Base-by-base conservation (phyloP, 352 stramenopile species). In the Phytophthora constricta region DNA sequence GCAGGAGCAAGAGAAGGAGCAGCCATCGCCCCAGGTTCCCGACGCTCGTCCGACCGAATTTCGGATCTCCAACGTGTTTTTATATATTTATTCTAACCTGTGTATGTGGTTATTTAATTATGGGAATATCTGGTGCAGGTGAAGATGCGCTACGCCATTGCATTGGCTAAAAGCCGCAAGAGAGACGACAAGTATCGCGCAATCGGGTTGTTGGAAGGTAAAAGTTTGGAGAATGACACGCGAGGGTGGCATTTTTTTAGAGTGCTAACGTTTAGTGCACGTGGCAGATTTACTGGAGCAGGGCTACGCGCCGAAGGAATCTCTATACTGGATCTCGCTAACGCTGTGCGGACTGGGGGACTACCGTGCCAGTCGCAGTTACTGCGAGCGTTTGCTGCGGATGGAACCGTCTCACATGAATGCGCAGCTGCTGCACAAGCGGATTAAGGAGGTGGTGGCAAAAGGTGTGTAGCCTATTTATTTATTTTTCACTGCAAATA, bases 171-270 rank as follows among this genome's bases (percentile, higher is more conserved):
- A 70, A 93, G 86, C 70, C 76, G 72, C 51, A 91, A 91, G 52
- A 79, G 82, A n/a, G 86, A 93, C 52, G 82, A 93, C 66, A 93
- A 93, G 68, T 82, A 84, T 56, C 82, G 86, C 34, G 86, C 82
- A 13, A 79, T 92, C 17, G 82, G 72, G 2, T 72, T 93, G 27
- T 61, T 93, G 34, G 86, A 93, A 86, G 85, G 85, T 90, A 60
- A 8, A 28, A 16, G 16, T 3, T 25, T 28, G 22, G 20, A 9
- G 47, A 17, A 10, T 43, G 20, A 57, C 31, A 48, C 48, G n/a
- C 41, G 39, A 62, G 48, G 11, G 56, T 66, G 46, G 58, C 48
- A 27, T 7, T 26, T 47, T 14, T 39, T 10, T 31, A 49, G 13
- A 42, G 2, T 58, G 48, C 27, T 63, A 37, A 37, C 7, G 11